Evolutionary conservation across 2,329 filamentous ascomycete genomes (phyloP).

Genomic region (Pseudocercospora musae): DNA sequence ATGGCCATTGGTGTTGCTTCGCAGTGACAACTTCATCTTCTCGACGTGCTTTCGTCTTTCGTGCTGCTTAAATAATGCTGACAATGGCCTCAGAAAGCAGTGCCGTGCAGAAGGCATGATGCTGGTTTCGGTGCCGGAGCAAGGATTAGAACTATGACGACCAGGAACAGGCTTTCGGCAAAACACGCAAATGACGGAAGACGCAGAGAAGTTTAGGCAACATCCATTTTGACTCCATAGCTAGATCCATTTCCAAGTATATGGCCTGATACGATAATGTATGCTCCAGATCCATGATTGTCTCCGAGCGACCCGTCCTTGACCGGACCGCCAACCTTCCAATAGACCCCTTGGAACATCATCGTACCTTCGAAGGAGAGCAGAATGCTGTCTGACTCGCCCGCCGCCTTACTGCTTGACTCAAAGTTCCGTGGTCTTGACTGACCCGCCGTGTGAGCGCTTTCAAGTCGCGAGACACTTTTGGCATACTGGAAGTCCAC

Average conservation of each 20-base stretch:
- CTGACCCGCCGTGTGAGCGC: conserved; percentile 29
- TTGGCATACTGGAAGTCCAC: conserved; percentile 19
- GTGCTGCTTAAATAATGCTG: no score
- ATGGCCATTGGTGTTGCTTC: not conserved
- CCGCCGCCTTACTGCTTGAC: conserved; percentile 26
- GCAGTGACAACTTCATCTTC: not conserved
- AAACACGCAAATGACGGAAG: not conserved
- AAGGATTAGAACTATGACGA: not conserved
- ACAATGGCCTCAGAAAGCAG: no score
- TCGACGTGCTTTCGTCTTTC: not conserved
- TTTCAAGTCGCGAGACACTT: conserved; percentile 20
- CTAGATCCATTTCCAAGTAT: not conserved
- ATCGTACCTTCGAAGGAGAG: conserved; percentile 24
- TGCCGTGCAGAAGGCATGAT: not conserved
- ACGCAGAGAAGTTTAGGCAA: not conserved
- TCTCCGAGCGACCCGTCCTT: not conserved
- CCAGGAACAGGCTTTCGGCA: not conserved
- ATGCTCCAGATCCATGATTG: not conserved
- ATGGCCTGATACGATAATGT: not conserved
- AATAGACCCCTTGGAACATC: not conserved
- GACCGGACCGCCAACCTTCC: not conserved
- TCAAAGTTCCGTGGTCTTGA: conserved; percentile 28
- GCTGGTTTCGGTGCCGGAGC: not conserved
- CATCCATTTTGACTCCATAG: not conserved
- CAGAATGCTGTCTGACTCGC: conserved; percentile 26